Base-by-base conservation (phyloP, 495 filamentous ascomycete species). In the Letharia lupina region DNA sequence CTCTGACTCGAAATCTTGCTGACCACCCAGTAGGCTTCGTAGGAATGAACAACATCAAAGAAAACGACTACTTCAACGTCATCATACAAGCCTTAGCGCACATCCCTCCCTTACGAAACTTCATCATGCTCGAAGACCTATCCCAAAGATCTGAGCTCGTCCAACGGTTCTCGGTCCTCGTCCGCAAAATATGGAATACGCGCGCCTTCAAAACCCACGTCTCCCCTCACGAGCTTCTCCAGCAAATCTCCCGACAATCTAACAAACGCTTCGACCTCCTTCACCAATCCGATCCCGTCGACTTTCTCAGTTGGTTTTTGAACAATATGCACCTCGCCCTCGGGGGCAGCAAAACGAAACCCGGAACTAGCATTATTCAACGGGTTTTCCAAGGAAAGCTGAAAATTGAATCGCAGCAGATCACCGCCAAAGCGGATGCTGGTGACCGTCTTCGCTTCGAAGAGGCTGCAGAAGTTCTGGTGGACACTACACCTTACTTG, bases 31-130 rank as follows among this genome's bases (percentile, higher is more conserved):
- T 73, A 80, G 87, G 94, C 6, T 99, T 96, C 74, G 92, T 99
- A 68, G 94, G 94, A 67, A 91, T 99, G 88, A 98, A 99, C 80
- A 97, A 99, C 75, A 98, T 99, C 80, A 99, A 99, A 75, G 91
- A 91, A 60, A 99, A 99, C 77, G 94, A 99, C 77, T 99, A 98
- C 76, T 82, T 98, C 70, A 99, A 99, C 73, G 93, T 96, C 10
- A 85, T 97, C 10, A 86, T 94, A n/a, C 95, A 99, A 72, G 86
- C 94, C 16, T 82, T 99, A 18, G 87, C 93, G 2, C 94, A 99
- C 77, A 90, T 96, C 33, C 76, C 86, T 8, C 94, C 95, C 2
- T 81, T 99, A 61, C 89, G 95, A 42, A 97, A 98, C 73, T 97
- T 85, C 77, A 87, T 97, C 76, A 87, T 99, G 73, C 84, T 97